phyloP scores from a whole-genome alignment of 495 filamentous ascomycete species.

The Daldinia bambusicola region DNA sequence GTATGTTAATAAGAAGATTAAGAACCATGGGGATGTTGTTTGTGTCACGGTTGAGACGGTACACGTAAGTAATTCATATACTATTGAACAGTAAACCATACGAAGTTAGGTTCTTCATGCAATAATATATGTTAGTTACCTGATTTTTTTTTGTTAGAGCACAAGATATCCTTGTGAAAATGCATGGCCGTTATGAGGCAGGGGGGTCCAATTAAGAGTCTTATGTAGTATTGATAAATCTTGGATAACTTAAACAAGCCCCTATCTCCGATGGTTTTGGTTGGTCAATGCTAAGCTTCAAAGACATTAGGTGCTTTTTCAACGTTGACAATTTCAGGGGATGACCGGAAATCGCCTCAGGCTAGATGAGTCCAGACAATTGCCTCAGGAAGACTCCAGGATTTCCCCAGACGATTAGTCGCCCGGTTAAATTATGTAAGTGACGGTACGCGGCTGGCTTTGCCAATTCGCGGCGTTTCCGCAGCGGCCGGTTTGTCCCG shows the following conservation, averaged over 20 bases:
- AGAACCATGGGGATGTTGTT: background rate
- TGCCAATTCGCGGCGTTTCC: background rate
- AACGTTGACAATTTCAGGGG: background rate
- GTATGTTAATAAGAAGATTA: background rate
- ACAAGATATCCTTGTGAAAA: background rate
- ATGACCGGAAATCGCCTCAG: background rate
- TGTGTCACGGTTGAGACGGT: background rate
- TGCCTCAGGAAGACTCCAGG: background rate
- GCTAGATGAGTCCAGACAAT: conserved; percentile 2
- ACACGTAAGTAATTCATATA: background rate
- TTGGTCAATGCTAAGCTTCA: too few relatives aligned
- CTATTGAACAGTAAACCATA: too few relatives aligned
- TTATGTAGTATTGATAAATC: background rate
- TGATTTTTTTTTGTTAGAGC: too few relatives aligned
- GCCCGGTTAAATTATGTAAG: conserved; percentile 5
- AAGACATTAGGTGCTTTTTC: too few relatives aligned
- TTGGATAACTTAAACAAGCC: background rate
- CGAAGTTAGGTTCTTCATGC: background rate
- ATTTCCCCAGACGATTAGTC: conserved; percentile 1
- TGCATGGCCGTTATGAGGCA: background rate
- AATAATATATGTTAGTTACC: background rate
- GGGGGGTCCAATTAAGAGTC: background rate
- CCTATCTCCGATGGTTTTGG: too few relatives aligned
- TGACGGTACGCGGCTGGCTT: background rate
- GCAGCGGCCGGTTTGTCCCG: conserved; percentile 30